Conservation (phyloP, 768 basidiomycete species). For the Chalciporus piperatus region DNA sequence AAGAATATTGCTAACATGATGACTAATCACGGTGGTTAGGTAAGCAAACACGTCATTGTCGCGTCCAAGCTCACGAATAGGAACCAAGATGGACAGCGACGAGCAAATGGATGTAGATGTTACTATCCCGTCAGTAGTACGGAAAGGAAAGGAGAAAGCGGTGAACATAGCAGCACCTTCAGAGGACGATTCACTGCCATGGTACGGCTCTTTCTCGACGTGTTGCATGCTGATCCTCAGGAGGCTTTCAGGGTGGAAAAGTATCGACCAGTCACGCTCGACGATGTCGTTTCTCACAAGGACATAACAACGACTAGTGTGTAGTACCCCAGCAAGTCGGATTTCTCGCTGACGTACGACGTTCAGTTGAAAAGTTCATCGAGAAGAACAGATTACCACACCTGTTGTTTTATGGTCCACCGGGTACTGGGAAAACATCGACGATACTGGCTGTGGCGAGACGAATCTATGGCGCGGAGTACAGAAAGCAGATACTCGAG, state of each 20-base stretch:
- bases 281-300: slow-evolving; percentile 95
- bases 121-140: slow-evolving; percentile 19
- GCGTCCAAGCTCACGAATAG: background rate
- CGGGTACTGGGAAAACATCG: slow-evolving; percentile 97
- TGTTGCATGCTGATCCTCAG: background rate
- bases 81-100: slow-evolving; percentile 36
- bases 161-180: slow-evolving; percentile 38
- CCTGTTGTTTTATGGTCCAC: slow-evolving; percentile 95
- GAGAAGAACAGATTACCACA: slow-evolving; percentile 93
- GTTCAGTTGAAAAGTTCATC: slow-evolving; percentile 91
- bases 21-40: slow-evolving; percentile 12
- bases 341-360: slow-evolving; percentile 9
- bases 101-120: slow-evolving; percentile 48
- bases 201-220: slow-evolving; percentile 46
- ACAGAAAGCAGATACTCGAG: slow-evolving; percentile 91
- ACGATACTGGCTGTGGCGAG: slow-evolving; percentile 95
- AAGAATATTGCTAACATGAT: slow-evolving; percentile 6
- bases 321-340: background rate
- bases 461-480: slow-evolving; percentile 85
- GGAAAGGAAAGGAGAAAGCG: slow-evolving; percentile 74
- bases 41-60: slow-evolving; percentile 8
- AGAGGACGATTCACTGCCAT: slow-evolving; percentile 75
- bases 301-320: slow-evolving; percentile 93
- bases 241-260: slow-evolving; percentile 83
- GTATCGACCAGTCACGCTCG: slow-evolving; percentile 86